Conservation (phyloP, 2,329 filamentous ascomycete species). For the Talaromyces sp. region DNA sequence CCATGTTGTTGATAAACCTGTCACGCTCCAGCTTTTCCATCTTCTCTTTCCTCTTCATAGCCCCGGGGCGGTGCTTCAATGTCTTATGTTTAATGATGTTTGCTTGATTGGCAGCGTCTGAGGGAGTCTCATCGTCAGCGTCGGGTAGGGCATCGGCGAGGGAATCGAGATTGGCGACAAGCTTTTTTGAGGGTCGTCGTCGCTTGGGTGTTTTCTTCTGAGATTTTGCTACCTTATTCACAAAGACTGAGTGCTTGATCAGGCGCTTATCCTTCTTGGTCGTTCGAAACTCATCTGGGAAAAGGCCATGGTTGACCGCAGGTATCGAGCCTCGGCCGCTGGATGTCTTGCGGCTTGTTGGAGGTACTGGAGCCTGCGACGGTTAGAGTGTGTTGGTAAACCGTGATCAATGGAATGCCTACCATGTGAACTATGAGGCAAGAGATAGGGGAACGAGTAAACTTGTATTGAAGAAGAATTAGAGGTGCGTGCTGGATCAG, state of each 20-base stretch:
- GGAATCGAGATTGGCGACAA: slow-evolving; percentile 69
- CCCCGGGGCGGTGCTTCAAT: slow-evolving; percentile 70
- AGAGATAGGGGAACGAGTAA: neutral
- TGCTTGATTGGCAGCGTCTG: slow-evolving; percentile 49
- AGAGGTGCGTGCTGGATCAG: neutral
- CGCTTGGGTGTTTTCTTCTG: slow-evolving; percentile 57
- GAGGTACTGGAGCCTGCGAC: slow-evolving; percentile 15
- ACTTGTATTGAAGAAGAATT: neutral
- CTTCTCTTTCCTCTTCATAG: slow-evolving; percentile 77
- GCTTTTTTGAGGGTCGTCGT: slow-evolving; percentile 70
- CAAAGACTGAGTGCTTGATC: slow-evolving; percentile 76
- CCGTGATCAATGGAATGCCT: neutral
- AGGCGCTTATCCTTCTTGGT: slow-evolving; percentile 79
- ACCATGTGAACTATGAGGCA: neutral
- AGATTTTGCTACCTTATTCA: slow-evolving; percentile 70
- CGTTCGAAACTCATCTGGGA: slow-evolving; percentile 56
- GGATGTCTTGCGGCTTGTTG: slow-evolving; percentile 14
- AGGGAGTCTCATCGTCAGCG: slow-evolving; percentile 48
- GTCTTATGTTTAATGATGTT: slow-evolving; percentile 73
- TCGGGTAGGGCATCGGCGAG: slow-evolving; percentile 79
- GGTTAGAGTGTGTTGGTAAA: neutral
- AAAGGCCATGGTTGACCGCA: slow-evolving; percentile 18
- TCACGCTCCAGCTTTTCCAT: slow-evolving; percentile 77
- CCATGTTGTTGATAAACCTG: slow-evolving; percentile 79
- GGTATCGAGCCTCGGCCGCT: slow-evolving; percentile 18